Evolutionary conservation across 768 basidiomycete genomes (phyloP), one percentile per base, ranked within the genome.

Genomic region (Lanmaoa pseudosensibilis): DNA sequence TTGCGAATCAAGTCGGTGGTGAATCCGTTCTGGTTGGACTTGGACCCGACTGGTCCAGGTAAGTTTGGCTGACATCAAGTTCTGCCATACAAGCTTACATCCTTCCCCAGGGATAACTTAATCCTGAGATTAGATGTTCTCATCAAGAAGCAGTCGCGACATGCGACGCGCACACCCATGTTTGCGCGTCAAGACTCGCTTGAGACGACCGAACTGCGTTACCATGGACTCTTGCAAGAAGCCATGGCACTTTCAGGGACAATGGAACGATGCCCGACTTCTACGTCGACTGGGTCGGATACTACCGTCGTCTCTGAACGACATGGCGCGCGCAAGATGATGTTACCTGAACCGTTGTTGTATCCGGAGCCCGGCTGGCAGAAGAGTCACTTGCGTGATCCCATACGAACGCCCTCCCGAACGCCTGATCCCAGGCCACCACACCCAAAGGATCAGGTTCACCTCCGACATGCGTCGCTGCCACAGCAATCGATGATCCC

Each of bases 361-460:
- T 19, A 15, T 39, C 34, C 43, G 2, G 57, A 74, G 80, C 18
- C 73, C 74, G 54, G 81, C 52, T 64, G 57, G 62, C 46, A 37
- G 43, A 44, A 46, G 18, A 15, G 32, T 16, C 18, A 36, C 25
- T 67, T 70, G 16, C 80, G 86, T 3, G 80, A 76, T 5, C 86
- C 85, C 1, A 76, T 90, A 15, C 62, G 69, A 15, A 89, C 88
- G 0, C 88, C 88, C 5, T 78, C 72, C 4, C 77, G 83, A 15
- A 81, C 77, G 39, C 80, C 78, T 1, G 55, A 74, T 15, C 76
- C 81, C 0, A 79, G 75, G 59, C 58, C 70, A 1, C 69, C 73
- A 12, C 81, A 78, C 54, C 87, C 87, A 0, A 90, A 83, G 69
- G 87, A 89, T 32, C 76, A 84, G 18, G 86, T 90, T 3, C 72